These are phyloP conservation scores for Dillenia turbinata DNA, from an alignment of 164 flowering plant species.

Conservation along the genomic window DNA sequence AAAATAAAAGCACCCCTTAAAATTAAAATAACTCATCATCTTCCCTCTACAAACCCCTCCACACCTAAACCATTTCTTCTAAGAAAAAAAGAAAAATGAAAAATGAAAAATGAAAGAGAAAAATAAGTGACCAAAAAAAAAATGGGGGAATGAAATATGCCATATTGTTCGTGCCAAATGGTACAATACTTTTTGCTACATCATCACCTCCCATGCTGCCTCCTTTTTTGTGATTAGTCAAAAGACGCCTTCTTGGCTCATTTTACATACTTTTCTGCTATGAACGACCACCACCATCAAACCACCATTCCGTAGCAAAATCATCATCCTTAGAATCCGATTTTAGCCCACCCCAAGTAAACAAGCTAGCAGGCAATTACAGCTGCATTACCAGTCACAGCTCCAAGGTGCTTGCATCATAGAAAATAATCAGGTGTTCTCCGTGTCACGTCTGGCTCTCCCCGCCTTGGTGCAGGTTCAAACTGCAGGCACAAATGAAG, in stretches of 20 bases:
- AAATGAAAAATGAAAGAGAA: conserved; percentile 28
- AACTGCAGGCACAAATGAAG: conserved; percentile 47
- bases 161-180: too few relatives aligned
- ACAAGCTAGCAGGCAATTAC: conserved; percentile 25
- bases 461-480: conserved; percentile 98
- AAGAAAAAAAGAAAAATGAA: conserved; percentile 1
- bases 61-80: conserved; percentile 5
- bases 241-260: conserved; percentile 20
- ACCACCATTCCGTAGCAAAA: conserved; percentile 13
- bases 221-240: conserved; percentile 10
- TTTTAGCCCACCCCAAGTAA: conserved; percentile 6
- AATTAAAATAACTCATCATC: conserved; percentile 1
- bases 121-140: conserved; percentile 28
- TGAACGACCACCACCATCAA: conserved; percentile 16
- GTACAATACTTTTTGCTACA: conserved; percentile 3
- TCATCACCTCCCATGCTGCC: conserved; percentile 21
- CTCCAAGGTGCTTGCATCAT: conserved; percentile 24
- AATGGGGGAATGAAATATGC: conserved; percentile 35
- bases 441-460: conserved; percentile 96
- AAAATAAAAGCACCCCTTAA: too few relatives aligned
- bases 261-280: conserved; percentile 20
- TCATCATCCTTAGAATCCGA: conserved; percentile 17
- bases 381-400: conserved; percentile 17
- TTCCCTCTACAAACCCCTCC: conserved; percentile 26
- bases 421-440: conserved; percentile 97